These are phyloP conservation scores for Nicotiana obtusifolia DNA, from an alignment of 257 asterid genomes.

Conservation along the genomic window DNA sequence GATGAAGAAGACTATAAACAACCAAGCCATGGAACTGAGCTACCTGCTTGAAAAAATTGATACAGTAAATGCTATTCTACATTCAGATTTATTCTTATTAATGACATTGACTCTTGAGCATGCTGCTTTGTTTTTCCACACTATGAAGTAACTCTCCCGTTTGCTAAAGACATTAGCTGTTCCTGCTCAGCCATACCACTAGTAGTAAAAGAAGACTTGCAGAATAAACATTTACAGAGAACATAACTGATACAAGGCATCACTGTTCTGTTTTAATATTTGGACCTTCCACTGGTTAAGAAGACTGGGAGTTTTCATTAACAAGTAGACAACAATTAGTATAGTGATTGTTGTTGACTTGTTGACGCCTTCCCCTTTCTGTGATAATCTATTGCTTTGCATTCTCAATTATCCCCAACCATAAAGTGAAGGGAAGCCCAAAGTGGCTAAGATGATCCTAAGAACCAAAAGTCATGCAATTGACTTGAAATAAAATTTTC, in stretches of 20 bases:
- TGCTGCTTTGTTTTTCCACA: background rate
- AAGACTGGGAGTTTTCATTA: no score
- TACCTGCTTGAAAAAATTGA: background rate
- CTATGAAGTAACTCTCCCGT: background rate
- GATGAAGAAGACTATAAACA: background rate
- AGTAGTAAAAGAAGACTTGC: background rate
- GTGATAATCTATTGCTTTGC: no score
- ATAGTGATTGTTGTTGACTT: no score
- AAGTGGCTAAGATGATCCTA: no score
- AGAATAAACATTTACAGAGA: background rate
- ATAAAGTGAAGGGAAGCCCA: no score
- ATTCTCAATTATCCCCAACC: no score
- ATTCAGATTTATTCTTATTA: background rate
- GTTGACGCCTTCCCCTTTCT: no score
- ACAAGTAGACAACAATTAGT: no score
- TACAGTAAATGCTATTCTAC: background rate
- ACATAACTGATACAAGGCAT: background rate
- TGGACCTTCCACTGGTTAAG: no score
- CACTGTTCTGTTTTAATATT: background rate
- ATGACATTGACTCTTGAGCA: background rate
- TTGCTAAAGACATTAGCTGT: no score
- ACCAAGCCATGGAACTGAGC: background rate
- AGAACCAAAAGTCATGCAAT: no score
- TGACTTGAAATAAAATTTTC: background rate
- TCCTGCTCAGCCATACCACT: background rate